phyloP scores from a whole-genome alignment of 139 green algal genomes.

The Chlamydomonas asymmetrica region DNA sequence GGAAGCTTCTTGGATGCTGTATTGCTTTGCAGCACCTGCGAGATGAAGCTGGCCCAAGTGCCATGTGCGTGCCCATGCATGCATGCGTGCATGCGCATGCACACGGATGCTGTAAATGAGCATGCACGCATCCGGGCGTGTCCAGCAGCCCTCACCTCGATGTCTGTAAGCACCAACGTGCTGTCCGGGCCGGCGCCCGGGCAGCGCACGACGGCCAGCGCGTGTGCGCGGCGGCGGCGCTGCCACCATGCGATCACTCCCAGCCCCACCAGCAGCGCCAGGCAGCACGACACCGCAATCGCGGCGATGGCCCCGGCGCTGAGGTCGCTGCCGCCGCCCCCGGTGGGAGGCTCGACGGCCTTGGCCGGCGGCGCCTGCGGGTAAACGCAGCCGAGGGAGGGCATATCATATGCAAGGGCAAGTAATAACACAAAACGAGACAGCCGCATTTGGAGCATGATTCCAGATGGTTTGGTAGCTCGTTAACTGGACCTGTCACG shows the following conservation, averaged over 20 bases:
- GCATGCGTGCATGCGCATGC: background rate
- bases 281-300: background rate
- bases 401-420: too few species aligned
- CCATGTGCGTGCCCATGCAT: background rate
- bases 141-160: background rate
- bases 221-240: background rate
- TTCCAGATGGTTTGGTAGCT: too few species aligned
- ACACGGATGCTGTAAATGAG: background rate
- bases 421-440: too few species aligned
- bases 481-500: too few species aligned
- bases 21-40: background rate
- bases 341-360: background rate
- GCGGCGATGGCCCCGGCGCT: background rate
- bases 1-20: background rate
- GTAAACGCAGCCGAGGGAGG: too few species aligned
- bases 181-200: constrained; percentile 10
- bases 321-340: background rate
- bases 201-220: background rate
- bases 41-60: background rate
- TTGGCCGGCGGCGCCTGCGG: background rate
- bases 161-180: constrained; percentile 26
- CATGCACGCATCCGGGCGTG: background rate
- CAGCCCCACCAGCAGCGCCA: background rate
- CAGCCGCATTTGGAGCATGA: too few species aligned
- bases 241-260: background rate